Evolutionary conservation across 306 rosid genomes (phyloP).

Genomic region (Neltuma alba): DNA sequence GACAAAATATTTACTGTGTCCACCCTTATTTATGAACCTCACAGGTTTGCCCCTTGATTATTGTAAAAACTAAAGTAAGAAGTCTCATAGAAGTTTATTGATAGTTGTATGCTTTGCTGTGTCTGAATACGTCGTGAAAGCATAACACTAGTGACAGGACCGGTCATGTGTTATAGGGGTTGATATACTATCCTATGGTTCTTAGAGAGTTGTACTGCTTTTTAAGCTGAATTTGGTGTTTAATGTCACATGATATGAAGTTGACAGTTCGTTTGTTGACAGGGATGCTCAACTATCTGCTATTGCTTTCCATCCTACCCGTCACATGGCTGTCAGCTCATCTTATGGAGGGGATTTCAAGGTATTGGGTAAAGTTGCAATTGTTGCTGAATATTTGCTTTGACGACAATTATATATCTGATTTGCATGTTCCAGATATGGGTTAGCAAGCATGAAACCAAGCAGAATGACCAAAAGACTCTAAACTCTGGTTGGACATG

Average conservation of each 20-base stretch:
- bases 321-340: conserved; percentile 76
- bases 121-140: conserved; percentile 15
- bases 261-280: conserved; percentile 31
- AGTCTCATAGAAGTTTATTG: not conserved
- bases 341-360: conserved; percentile 96
- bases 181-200: not conserved
- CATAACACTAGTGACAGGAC: not conserved
- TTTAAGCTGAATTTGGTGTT: conserved; percentile 29
- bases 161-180: conserved; percentile 17
- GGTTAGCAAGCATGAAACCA: conserved; percentile 66
- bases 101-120: not conserved
- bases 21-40: conserved; percentile 90
- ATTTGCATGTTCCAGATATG: conserved; percentile 68
- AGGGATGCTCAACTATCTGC: conserved; percentile 89
- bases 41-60: conserved; percentile 61
- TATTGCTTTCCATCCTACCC: conserved; percentile 75
- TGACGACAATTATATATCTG: conserved; percentile 20
- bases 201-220: conserved; percentile 12
- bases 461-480: conserved; percentile 46
- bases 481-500: conserved; percentile 86
- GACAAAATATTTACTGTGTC: conserved; percentile 67
- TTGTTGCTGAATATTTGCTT: conserved; percentile 12
- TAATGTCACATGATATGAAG: conserved; percentile 17
- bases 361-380: conserved; percentile 47
- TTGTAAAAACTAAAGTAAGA: conserved; percentile 9